Evolutionary conservation across 257 asterid species (phyloP), one percentile per base, ranked within the genome.

Genomic region (Mentha longifolia): DNA sequence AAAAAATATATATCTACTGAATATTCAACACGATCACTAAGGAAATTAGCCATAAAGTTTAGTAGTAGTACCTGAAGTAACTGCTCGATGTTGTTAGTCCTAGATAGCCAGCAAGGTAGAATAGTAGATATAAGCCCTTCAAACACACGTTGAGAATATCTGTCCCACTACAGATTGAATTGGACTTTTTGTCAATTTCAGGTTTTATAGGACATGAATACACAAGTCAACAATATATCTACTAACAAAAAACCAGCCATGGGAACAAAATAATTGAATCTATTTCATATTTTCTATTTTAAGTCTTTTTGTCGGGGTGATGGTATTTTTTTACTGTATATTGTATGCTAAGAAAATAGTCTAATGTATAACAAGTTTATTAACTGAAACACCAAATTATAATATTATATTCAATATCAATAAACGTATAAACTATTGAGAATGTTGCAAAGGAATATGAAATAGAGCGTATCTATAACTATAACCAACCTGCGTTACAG

Each of bases 91-190:
- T 85, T 75, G 70, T 80, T 78, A 57, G 86, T 83, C 81, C 78
- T 76, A 65, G 92, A 88, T 69, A 91, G 72, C 96, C 98, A 95
- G 81, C 92, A 85, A 3, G 99, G 99, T 70, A 95, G 79, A 67
- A 92, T 78, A n/a, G 91, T 88, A 71, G 98, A 89, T 79, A 88
- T 81, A 69, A 95, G 96, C 73, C 85, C 89, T 77, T 95, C 98
- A 77, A 84, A 95, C 58, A 92, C 95, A 49, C 81, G 81, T 75
- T 85, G 93, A 5, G 96, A 91, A 82, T 86, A 78, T 84, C 85
- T 81, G 84, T 95, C 98, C 98, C 95, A 89, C 99, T 95, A 78
- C 51, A 86, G 50, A 74, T 55, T 17, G 77, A 61, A 67, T 17
- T 51, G 49, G 56, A 15, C 17, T 10, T 22, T 25, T 63, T 12